Conservation (phyloP, 495 filamentous ascomycete genomes). For the Hypoxylon intermedium region DNA sequence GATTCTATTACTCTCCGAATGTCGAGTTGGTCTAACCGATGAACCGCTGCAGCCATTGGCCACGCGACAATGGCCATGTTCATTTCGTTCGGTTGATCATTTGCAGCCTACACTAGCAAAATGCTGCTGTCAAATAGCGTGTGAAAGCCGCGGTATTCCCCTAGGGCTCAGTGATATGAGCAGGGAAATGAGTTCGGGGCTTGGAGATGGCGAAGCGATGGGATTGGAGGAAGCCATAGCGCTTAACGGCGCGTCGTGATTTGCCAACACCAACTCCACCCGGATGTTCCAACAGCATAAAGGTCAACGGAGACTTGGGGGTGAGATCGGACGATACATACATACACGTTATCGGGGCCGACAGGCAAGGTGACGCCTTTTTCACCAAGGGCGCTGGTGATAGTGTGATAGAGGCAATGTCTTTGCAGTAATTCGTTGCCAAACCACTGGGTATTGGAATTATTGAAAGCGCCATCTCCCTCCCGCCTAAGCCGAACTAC, state of each 20-base stretch:
- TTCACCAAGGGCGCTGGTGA: slow-evolving; percentile 23
- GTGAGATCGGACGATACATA: slow-evolving; percentile 1
- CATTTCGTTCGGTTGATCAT: slow-evolving; percentile 4
- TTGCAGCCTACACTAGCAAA: not conserved
- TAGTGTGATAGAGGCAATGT: slow-evolving; percentile 28
- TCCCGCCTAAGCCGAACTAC: slow-evolving; percentile 14
- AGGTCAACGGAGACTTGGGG: slow-evolving; percentile 1
- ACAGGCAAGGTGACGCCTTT: slow-evolving; percentile 8
- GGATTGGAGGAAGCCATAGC: slow-evolving; percentile 32
- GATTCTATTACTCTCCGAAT: slow-evolving; percentile 33
- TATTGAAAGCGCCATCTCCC: not conserved
- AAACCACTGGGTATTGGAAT: slow-evolving; percentile 5
- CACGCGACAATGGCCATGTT: slow-evolving; percentile 16
- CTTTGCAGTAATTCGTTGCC: slow-evolving; percentile 22
- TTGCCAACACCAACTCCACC: slow-evolving; percentile 17
- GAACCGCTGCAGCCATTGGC: slow-evolving; percentile 10
- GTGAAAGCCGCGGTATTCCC: slow-evolving; percentile 5
- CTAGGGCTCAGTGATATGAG: slow-evolving; percentile 16
- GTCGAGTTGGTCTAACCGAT: slow-evolving; percentile 4
- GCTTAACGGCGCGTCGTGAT: slow-evolving; percentile 33
- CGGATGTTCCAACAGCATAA: slow-evolving; percentile 1
- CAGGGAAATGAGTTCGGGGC: slow-evolving; percentile 26
- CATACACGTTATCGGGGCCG: slow-evolving; percentile 1
- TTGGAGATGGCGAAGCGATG: slow-evolving; percentile 14
- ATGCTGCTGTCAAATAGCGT: slow-evolving; percentile 20